phyloP scores from a whole-genome alignment of 2,329 filamentous ascomycete species.

The Trichophyton mentagrophytes region DNA sequence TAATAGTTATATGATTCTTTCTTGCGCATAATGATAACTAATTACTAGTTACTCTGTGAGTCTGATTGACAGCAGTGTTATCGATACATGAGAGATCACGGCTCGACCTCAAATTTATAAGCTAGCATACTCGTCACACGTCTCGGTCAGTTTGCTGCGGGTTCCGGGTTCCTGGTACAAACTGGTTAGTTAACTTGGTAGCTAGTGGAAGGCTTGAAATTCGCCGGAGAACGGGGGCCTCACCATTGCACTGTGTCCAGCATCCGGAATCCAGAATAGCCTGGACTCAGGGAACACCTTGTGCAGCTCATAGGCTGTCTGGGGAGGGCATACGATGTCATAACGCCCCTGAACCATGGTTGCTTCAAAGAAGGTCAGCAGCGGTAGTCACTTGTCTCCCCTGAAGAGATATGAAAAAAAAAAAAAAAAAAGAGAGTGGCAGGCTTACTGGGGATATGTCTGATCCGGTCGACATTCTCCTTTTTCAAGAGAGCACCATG shows the following conservation, averaged over 20 bases:
- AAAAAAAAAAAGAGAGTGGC: not conserved
- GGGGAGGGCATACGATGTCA: not conserved
- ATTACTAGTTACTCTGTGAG: too few species aligned
- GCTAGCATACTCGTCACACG: not conserved
- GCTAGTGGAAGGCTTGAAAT: too few species aligned
- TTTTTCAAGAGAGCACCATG: constrained; percentile 29
- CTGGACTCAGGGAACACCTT: not conserved
- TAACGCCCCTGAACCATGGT: not conserved
- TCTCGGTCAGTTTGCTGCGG: not conserved
- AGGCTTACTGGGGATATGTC: constrained; percentile 23
- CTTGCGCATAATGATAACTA: too few species aligned
- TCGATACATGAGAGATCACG: not conserved
- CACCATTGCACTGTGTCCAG: not conserved
- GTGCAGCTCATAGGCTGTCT: not conserved
- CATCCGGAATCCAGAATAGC: not conserved
- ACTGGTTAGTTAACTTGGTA: not conserved
- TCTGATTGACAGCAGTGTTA: not conserved
- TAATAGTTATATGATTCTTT: too few species aligned
- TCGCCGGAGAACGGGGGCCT: not conserved
- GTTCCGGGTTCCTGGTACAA: not conserved
- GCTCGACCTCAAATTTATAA: not conserved
- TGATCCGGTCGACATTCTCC: constrained; percentile 25
- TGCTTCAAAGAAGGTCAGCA: not conserved
- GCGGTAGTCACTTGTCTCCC: not conserved
- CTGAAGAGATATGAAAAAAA: not conserved